Base-by-base conservation (phyloP, 257 asterid species). In the Haberlea rhodopensis region DNA sequence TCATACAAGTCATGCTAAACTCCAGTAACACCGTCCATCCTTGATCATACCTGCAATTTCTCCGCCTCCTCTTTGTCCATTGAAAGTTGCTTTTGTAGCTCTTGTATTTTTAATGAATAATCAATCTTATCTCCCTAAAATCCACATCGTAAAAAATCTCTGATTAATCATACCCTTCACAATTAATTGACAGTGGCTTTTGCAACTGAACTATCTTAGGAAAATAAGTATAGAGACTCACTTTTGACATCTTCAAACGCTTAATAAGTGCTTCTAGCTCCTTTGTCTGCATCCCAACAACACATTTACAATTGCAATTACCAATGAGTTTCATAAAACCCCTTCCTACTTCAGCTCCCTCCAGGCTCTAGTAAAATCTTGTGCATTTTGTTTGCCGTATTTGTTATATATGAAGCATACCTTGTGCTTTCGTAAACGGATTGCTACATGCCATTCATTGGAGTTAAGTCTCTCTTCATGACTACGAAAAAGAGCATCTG, bases 401-500 rank as follows among this genome's bases (percentile, higher is more conserved):
- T 37, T 53, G 55, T 23, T 55, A 46, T 68, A 65, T 9, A 49
- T 24, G 55, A 46, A 34, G 37, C 54, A 56, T 74, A 87, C 99
- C 96, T 92, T 92, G 76, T 84, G 94, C 73, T 79, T 87, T 72
- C 95, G 83, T 60, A 92, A 61, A 32, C 87, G 88, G 87, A 82
- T 67, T 70, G 97, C 97, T 67, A 87, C 96, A 75, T 85, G 96
- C 97, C 99, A 92, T 71, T 92, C 99, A 19, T 73, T 87, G 70
- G 99, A 92, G 82, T 82, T 70, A 71, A 92, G 88, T 80, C 99
- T 87, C 72, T 92, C 97, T 57, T 92, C 98, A 66, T 83, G 88
- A 75, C 88, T 89, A 70, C 89, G 99, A 77, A 87, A 92, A 53
- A 92, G 95, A 71, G 89, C 96, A 85, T 92, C 97, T 31, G 99